Conservation (phyloP, 345 rosid genomes). For the Murraya paniculata region DNA sequence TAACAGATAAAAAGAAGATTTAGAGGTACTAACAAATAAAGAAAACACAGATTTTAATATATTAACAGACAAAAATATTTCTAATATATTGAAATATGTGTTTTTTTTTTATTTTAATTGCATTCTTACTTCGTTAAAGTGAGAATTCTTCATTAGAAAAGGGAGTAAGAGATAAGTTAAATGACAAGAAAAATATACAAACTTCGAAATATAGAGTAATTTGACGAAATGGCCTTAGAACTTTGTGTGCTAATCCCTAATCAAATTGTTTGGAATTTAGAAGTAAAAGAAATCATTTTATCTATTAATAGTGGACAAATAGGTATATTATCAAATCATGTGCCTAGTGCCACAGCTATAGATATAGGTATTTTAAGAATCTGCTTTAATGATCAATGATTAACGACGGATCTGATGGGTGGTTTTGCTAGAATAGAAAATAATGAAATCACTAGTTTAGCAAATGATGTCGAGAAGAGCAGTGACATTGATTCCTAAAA, state of each 20-base stretch:
- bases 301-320: slow-evolving; percentile 11
- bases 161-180: neutral
- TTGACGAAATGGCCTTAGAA: neutral
- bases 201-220: neutral
- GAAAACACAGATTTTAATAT: too few relatives aligned
- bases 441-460: neutral
- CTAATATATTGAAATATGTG: too few relatives aligned
- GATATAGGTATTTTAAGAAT: slow-evolving; percentile 13
- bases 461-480: neutral
- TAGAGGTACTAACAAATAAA: too few relatives aligned
- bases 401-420: neutral
- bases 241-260: slow-evolving; percentile 3
- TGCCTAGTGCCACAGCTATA: neutral
- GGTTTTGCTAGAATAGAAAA: neutral
- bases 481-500: neutral
- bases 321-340: neutral
- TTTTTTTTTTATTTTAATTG: too few relatives aligned
- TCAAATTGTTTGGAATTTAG: slow-evolving; percentile 13
- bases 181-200: neutral
- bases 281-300: slow-evolving; percentile 17
- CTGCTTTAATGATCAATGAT: neutral
- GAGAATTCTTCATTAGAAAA: too few relatives aligned
- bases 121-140: too few relatives aligned
- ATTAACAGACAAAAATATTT: too few relatives aligned
- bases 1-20: too few relatives aligned